Conservation (phyloP, 2,329 filamentous ascomycete species). For the Trichophyton mentagrophytes region DNA sequence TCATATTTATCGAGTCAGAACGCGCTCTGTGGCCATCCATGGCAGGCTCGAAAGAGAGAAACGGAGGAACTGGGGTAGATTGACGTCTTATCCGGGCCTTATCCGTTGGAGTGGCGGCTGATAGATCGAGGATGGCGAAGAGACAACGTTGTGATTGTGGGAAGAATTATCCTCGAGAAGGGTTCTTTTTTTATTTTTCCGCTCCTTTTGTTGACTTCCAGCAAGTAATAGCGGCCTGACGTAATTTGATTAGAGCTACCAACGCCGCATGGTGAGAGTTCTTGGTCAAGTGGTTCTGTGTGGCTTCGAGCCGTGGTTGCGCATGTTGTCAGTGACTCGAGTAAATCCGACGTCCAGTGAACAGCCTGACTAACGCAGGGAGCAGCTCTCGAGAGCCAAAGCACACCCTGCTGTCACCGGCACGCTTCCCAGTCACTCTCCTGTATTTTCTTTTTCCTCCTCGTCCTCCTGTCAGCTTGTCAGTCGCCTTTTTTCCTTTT, state of each 20-base stretch:
- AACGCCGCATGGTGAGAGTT: not conserved
- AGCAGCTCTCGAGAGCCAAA: not conserved
- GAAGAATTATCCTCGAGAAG: not conserved
- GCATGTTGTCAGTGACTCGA: not conserved
- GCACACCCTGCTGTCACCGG: not conserved
- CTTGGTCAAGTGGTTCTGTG: not conserved
- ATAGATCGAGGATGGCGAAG: not conserved
- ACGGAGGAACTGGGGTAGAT: not conserved
- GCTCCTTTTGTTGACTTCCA: not conserved
- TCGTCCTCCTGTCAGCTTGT: not conserved
- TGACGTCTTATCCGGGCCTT: not conserved
- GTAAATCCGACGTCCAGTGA: not conserved
- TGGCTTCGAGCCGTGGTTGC: slow-evolving; percentile 1
- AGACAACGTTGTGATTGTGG: not conserved
- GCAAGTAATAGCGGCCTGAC: not conserved
- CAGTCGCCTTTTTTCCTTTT: not conserved
- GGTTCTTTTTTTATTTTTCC: not conserved
- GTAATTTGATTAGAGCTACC: not conserved
- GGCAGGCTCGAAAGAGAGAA: not conserved
- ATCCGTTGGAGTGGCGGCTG: not conserved
- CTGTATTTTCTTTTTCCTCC: not conserved
- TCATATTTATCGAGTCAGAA: not conserved
- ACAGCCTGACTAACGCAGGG: not conserved
- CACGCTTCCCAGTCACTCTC: no score
- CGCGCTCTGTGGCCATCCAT: not conserved